phyloP scores from a whole-genome alignment of 345 rosid species.

The Corchorus olitorius region DNA sequence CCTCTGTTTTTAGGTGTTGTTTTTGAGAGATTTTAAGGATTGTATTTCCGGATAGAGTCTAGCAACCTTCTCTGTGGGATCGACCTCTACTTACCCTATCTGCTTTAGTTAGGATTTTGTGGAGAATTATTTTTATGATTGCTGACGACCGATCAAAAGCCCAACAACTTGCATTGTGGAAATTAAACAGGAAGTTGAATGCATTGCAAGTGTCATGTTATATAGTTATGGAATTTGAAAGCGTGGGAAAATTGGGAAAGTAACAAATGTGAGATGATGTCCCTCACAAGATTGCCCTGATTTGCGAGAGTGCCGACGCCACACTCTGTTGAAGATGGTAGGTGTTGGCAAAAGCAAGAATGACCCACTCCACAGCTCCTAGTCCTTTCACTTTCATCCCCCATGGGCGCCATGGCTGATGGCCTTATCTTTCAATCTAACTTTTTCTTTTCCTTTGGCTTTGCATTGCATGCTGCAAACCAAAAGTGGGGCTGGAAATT shows the following conservation, averaged over 20 bases:
- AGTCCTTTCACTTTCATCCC: constrained; percentile 18
- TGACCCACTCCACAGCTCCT: neutral
- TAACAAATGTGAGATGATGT: constrained; percentile 11
- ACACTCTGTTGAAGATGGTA: neutral
- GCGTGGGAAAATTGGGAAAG: neutral
- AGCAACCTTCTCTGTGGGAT: too few species aligned
- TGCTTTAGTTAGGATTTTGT: too few species aligned
- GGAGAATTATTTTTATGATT: too few species aligned
- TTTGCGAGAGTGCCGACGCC: neutral
- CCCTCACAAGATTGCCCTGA: neutral
- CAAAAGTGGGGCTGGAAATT: neutral
- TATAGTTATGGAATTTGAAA: too few species aligned
- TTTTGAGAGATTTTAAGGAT: too few species aligned
- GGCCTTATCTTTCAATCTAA: neutral
- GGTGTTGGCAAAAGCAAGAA: neutral
- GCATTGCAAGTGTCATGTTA: too few species aligned
- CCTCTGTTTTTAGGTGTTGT: too few species aligned
- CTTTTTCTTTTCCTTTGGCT: neutral
- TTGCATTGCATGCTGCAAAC: neutral
- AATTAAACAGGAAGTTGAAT: too few species aligned
- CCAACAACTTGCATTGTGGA: too few species aligned
- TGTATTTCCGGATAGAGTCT: too few species aligned
- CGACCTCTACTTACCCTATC: too few species aligned
- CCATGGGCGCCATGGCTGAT: neutral
- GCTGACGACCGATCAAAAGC: too few species aligned